Percentiles rank a stretch among this genome's conserved stretches.
These are phyloP conservation scores for Eragrostis curvula DNA, from an alignment of 176 grass and related monocot species.

Conservation along the genomic window DNA sequence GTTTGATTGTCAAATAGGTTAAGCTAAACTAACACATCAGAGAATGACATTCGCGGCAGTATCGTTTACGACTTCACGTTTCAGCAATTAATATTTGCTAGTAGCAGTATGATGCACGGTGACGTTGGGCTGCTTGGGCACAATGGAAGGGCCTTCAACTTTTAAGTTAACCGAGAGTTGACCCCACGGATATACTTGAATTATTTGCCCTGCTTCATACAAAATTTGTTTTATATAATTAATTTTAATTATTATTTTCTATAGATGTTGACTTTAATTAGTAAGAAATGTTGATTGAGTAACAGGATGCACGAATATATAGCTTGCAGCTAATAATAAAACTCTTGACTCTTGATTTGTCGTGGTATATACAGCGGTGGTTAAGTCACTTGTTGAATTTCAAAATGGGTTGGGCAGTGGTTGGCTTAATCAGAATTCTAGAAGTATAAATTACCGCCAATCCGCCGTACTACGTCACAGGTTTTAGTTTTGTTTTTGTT, in stretches of 20 bases:
- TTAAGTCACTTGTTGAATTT: neutral
- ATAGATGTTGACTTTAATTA: neutral
- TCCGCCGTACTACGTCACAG: neutral
- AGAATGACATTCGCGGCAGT: neutral
- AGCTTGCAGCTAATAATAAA: too few species aligned
- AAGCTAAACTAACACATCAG: neutral
- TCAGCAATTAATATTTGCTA: neutral
- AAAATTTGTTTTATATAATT: neutral
- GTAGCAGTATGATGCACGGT: neutral
- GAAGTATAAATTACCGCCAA: neutral
- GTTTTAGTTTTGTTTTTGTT: neutral
- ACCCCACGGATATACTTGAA: neutral
- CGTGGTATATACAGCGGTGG: neutral
- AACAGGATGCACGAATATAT: neutral
- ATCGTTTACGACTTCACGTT: neutral
- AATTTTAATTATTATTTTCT: neutral
- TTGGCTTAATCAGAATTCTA: neutral
- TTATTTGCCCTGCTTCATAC: neutral
- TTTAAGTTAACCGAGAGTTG: neutral
- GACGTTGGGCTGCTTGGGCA: too few species aligned
- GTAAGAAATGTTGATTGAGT: neutral
- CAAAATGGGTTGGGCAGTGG: neutral
- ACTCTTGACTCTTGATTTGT: neutral
- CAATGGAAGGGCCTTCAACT: too few species aligned
- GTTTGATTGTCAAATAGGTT: neutral